Conservation (phyloP, 2,329 filamentous ascomycete genomes). For the Lachnellula occidentalis region DNA sequence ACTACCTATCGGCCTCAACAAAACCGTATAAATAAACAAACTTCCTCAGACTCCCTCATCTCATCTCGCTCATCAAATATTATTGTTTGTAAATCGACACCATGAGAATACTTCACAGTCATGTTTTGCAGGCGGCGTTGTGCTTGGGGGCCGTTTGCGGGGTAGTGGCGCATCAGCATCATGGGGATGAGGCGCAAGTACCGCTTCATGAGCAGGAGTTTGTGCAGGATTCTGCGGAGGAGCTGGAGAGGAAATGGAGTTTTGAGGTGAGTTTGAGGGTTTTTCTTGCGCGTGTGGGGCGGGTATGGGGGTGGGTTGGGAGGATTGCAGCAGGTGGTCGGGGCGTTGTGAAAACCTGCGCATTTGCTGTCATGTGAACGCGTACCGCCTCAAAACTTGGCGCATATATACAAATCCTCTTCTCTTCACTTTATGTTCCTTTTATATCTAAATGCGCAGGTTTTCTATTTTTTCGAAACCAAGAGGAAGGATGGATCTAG, state of each 20-base stretch:
- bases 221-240: conserved; percentile 45
- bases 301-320: not conserved
- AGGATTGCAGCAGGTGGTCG: not conserved
- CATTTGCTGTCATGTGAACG: not conserved
- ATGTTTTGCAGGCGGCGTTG: not conserved
- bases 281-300: not conserved
- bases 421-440: not conserved
- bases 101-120: not conserved
- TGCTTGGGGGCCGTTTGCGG: conserved; percentile 1
- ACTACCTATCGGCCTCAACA: not conserved
- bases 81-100: too few species aligned
- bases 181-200: conserved; percentile 29
- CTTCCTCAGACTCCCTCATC: not conserved
- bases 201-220: conserved; percentile 39
- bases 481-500: not conserved
- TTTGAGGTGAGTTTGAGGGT: conserved; percentile 41
- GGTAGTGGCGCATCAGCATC: conserved; percentile 13
- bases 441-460: not conserved
- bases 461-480: conserved; percentile 2
- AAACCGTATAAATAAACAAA: not conserved
- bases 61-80: not conserved
- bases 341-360: not conserved
- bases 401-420: not conserved
- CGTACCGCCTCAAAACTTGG: not conserved
- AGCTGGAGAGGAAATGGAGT: conserved; percentile 53